These are phyloP conservation scores for Herpotrichia juniperi DNA, from an alignment of 2,329 filamentous ascomycete genomes.

Conservation along the genomic window DNA sequence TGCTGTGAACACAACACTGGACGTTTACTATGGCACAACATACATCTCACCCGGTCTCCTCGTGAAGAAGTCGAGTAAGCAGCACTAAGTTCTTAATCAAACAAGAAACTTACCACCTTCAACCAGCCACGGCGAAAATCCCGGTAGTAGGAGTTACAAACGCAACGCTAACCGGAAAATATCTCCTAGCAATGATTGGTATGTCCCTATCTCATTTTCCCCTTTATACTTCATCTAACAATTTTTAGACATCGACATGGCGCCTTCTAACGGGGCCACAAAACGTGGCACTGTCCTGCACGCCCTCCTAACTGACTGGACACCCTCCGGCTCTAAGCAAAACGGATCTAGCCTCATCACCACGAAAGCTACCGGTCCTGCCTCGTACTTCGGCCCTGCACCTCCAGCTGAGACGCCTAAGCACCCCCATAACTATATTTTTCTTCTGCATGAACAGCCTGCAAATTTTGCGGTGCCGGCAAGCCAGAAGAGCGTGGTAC, in stretches of 20 bases:
- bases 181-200: slow-evolving; percentile 39
- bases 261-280: slow-evolving; percentile 3
- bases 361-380: slow-evolving; percentile 32
- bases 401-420: slow-evolving; percentile 34
- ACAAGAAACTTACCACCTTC: not conserved
- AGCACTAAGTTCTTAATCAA: not conserved
- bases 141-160: slow-evolving; percentile 33
- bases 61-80: slow-evolving; percentile 35
- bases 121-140: slow-evolving; percentile 20
- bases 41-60: slow-evolving; percentile 34
- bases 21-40: slow-evolving; percentile 37
- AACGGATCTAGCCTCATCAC: slow-evolving; percentile 31
- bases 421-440: slow-evolving; percentile 38
- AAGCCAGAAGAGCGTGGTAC: slow-evolving; percentile 10
- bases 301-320: slow-evolving; percentile 35
- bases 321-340: slow-evolving; percentile 21
- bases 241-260: slow-evolving; percentile 15
- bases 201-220: not conserved
- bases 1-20: slow-evolving; percentile 26
- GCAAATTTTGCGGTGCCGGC: slow-evolving; percentile 22
- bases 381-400: slow-evolving; percentile 38
- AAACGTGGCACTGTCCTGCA: slow-evolving; percentile 30
- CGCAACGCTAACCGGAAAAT: slow-evolving; percentile 28
- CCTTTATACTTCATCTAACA: not conserved
- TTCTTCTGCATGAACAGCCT: slow-evolving; percentile 37